These are phyloP conservation scores for Colletotrichum neosansevieriae DNA, from an alignment of 2,329 filamentous ascomycete species.

Conservation along the genomic window DNA sequence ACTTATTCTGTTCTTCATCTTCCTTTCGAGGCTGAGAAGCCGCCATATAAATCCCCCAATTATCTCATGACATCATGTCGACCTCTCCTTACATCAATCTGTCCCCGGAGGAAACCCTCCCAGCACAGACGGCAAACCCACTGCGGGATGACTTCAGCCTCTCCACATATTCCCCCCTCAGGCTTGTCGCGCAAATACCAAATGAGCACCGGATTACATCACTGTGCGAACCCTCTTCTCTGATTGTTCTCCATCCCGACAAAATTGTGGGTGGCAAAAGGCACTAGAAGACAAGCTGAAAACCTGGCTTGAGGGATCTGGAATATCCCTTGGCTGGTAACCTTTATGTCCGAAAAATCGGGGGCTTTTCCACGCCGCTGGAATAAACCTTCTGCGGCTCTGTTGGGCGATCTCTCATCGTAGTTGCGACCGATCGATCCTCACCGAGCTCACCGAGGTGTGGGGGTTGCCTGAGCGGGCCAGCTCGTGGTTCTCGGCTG, in stretches of 20 bases:
- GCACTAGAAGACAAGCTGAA: background rate
- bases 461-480: background rate
- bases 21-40: background rate
- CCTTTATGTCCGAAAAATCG: no score
- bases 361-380: no score
- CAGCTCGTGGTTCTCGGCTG: background rate
- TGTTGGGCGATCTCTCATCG: background rate
- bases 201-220: conserved; percentile 37
- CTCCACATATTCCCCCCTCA: conserved; percentile 30
- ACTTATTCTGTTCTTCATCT: background rate
- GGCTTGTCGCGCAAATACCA: background rate
- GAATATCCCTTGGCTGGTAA: no score
- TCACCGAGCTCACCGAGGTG: conserved; percentile 18
- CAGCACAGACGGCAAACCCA: conserved; percentile 22
- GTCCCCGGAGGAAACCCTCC: conserved; percentile 20
- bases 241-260: background rate
- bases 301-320: background rate
- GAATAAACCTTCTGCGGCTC: background rate
- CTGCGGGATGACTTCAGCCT: conserved; percentile 38
- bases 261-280: no score
- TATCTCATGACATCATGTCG: conserved; percentile 33
- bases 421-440: conserved; percentile 16
- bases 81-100: conserved; percentile 33
- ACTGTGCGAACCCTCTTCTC: background rate
- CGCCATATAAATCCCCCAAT: conserved; percentile 19